Evolutionary conservation across 2,329 filamentous ascomycete genomes (phyloP), one percentile per base, ranked within the genome.

Genomic region (Botryotinia narcissicola): DNA sequence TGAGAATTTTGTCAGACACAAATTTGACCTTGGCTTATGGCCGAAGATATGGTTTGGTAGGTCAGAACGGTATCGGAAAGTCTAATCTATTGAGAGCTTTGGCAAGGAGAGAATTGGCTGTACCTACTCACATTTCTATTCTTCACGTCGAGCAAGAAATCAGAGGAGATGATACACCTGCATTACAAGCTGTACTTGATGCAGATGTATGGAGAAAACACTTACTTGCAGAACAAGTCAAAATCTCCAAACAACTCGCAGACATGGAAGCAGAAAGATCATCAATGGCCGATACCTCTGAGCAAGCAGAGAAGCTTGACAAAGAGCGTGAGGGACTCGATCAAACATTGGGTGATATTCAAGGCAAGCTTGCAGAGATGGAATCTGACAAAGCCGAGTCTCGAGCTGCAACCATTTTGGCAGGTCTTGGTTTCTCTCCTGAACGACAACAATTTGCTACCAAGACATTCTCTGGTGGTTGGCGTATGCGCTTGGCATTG

Each of bases 111-210:
- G 96, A 99, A 81, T 89, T 99, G 74, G 89, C 95, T 7, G 96
- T 99, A 83, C 96, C 96, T 18, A 97, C 93, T 1, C 95, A 99
- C 79, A 99, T 99, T 77, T 98, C 96, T 18, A 99, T 99, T 88
- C 89, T 99, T 29, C 96, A 99, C 86, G 96, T 99, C 69, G 96
- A 98, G 82, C 96, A 99, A 87, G 96, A 99, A 92, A 95, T 99
- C 80, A 93, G 88, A 74, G 96, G 96, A 82, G 96, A 99, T 81
- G 96, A 99, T 81, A 99, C 96, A 0, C 91, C 95, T 1, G 96
- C 96, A 35, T 82, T 99, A 37, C 96, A 99, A 83, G 96, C 96
- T 64, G 96, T 99, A 22, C 85, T 99, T 74, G 96, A 99, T 83
- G 96, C 96, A 75, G 96, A 99, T 82, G 96, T 99, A 29, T 99